phyloP scores from a whole-genome alignment of 441 rosid species.

The Arabidopsis lyrata region DNA sequence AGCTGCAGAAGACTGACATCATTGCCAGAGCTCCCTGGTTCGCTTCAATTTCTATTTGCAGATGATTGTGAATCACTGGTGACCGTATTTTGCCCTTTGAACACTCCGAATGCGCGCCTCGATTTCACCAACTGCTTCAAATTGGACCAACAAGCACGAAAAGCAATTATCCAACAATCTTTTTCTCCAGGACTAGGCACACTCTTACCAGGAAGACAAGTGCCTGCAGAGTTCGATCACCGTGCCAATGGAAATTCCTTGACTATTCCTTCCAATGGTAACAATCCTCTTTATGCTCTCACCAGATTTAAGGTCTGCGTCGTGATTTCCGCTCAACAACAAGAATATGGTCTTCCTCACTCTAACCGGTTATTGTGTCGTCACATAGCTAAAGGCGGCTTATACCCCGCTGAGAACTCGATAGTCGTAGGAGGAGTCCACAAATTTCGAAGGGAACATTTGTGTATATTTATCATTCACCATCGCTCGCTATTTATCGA shows the following conservation, averaged over 20 bases:
- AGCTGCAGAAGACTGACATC: conserved; percentile 1
- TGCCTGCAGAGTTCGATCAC: background rate
- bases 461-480: background rate
- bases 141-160: background rate
- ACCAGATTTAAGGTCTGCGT: background rate
- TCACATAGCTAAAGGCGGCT: too few species aligned
- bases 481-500: background rate
- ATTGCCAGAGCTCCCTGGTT: conserved; percentile 13
- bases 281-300: background rate
- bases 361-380: too few species aligned
- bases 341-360: too few species aligned
- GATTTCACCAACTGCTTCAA: conserved; percentile 1
- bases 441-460: background rate
- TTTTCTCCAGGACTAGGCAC: background rate
- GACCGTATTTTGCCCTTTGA: background rate
- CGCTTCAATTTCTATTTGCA: background rate
- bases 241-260: background rate
- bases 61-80: background rate
- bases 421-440: too few species aligned
- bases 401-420: too few species aligned
- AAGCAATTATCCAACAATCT: background rate
- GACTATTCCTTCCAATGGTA: background rate
- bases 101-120: background rate
- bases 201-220: background rate
- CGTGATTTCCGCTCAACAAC: background rate